phyloP scores from a whole-genome alignment of 2,329 filamentous ascomycete species.

The Xylariaceae sp. region DNA sequence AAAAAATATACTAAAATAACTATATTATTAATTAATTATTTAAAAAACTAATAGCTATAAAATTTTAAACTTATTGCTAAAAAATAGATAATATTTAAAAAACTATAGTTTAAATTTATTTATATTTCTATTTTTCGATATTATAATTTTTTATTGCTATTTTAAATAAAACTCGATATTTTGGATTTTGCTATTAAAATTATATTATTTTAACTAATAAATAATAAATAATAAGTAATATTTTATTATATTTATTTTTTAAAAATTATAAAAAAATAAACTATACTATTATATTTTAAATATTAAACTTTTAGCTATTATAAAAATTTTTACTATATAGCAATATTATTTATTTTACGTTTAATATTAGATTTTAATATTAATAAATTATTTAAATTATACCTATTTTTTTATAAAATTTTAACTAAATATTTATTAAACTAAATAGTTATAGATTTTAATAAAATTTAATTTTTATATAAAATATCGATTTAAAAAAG shows the following conservation, averaged over 20 bases:
- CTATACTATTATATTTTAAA: background rate
- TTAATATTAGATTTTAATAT: background rate
- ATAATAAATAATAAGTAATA: too few relatives aligned
- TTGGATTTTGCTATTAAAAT: background rate
- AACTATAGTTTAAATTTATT: background rate
- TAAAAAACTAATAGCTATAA: background rate
- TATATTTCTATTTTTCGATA: background rate
- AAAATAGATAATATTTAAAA: background rate
- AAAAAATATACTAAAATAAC: background rate
- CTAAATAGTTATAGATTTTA: background rate
- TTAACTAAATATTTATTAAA: background rate
- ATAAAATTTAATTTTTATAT: background rate
- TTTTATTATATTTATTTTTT: background rate
- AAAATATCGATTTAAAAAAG: background rate
- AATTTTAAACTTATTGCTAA: background rate
- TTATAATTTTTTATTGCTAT: background rate
- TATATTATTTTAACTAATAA: background rate
- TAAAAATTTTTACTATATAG: background rate
- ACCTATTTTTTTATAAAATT: background rate
- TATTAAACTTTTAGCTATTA: background rate
- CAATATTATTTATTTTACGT: background rate
- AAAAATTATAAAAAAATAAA: background rate
- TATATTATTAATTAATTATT: background rate
- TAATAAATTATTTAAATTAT: too few relatives aligned
- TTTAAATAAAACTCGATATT: background rate